A percentile compares a stretch with the other conserved stretches of the same genome.
phyloP scores from a whole-genome alignment of 2,329 filamentous ascomycete genomes.

The Penicillium sp. region DNA sequence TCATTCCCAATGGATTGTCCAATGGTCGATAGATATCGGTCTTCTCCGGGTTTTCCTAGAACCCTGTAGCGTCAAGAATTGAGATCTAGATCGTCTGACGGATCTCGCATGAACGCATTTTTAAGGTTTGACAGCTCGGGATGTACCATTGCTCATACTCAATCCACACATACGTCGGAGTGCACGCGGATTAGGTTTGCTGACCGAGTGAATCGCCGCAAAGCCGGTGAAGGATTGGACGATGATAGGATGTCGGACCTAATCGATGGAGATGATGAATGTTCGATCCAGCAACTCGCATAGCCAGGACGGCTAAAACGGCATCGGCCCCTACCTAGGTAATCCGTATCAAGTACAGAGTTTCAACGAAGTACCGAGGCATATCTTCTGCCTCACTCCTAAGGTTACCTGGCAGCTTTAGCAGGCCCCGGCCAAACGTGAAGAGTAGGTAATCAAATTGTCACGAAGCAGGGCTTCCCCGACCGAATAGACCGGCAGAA shows the following conservation, averaged over 20 bases:
- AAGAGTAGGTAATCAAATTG: no score
- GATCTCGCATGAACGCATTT: neutral
- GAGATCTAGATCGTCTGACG: neutral
- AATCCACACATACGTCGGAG: neutral
- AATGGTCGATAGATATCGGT: neutral
- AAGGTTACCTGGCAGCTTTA: neutral
- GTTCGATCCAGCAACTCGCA: neutral
- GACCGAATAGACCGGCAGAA: neutral
- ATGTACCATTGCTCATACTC: neutral
- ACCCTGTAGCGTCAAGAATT: neutral
- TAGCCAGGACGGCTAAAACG: neutral
- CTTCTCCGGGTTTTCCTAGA: neutral
- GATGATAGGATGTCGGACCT: neutral
- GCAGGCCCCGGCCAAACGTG: neutral
- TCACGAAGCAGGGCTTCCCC: no score
- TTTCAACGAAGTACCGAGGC: neutral
- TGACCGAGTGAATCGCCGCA: neutral
- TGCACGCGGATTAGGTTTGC: neutral
- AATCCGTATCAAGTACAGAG: neutral
- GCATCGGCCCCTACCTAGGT: neutral
- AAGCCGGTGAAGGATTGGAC: no score
- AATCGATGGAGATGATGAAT: neutral
- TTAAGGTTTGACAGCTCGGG: neutral
- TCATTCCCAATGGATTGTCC: constrained; percentile 3
- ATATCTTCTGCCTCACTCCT: neutral